These are phyloP conservation scores for Metroxylon sagu DNA, from an alignment of 176 grass and related monocot species.

Conservation along the genomic window DNA sequence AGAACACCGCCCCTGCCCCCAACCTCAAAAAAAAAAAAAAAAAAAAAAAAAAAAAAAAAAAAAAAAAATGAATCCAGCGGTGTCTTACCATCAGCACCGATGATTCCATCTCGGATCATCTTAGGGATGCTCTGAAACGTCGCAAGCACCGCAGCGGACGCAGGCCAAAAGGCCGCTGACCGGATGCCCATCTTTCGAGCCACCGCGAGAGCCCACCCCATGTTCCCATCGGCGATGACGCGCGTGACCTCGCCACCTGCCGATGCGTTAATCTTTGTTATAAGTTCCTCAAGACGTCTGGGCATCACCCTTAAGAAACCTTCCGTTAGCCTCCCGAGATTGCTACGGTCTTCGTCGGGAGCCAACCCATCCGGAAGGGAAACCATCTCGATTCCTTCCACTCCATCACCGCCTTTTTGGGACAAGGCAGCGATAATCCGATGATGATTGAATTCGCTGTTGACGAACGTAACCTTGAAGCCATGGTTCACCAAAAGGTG, in stretches of 20 bases:
- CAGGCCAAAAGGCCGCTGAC: slow-evolving; percentile 30
- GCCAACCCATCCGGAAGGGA: too few species aligned
- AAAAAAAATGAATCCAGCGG: too few species aligned
- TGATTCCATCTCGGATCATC: slow-evolving; percentile 32
- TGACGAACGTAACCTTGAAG: slow-evolving; percentile 52
- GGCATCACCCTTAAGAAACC: too few species aligned
- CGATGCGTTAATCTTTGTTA: too few species aligned
- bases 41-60: too few species aligned
- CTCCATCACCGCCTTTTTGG: too few species aligned
- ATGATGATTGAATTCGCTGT: slow-evolving; percentile 47
- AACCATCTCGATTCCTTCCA: too few species aligned
- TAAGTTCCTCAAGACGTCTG: too few species aligned
- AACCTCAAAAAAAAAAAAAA: too few species aligned
- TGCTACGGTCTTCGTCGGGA: too few species aligned
- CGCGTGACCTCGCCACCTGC: slow-evolving; percentile 23
- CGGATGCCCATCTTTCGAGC: slow-evolving; percentile 17
- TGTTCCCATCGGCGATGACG: slow-evolving; percentile 24
- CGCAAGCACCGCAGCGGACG: slow-evolving; percentile 8
- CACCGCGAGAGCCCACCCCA: slow-evolving; percentile 29
- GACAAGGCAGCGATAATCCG: slow-evolving; percentile 17
- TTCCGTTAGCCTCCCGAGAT: too few species aligned
- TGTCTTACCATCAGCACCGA: slow-evolving; percentile 32
- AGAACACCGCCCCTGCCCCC: too few species aligned
- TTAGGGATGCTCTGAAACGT: slow-evolving; percentile 5
- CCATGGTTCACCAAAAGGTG: slow-evolving; percentile 31